These are phyloP conservation scores for Chlorella sp. DNA, from an alignment of 139 green algal genomes.

Conservation along the genomic window DNA sequence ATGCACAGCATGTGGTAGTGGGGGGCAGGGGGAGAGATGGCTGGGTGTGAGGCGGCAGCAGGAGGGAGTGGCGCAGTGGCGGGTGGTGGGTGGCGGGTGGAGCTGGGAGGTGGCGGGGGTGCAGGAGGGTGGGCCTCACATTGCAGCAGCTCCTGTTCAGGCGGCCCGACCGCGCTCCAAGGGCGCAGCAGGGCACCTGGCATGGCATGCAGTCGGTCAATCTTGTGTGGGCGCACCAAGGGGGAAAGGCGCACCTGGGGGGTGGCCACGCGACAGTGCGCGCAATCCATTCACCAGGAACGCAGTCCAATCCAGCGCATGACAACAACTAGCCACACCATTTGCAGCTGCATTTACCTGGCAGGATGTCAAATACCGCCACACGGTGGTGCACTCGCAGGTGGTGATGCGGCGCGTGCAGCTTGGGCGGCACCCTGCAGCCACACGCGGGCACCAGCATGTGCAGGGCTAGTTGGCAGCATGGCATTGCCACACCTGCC, in stretches of 20 bases:
- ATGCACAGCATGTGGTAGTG: too few relatives aligned
- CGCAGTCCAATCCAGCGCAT: too few relatives aligned
- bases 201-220: neutral
- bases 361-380: slow-evolving; percentile 50
- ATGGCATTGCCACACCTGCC: too few relatives aligned
- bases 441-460: neutral
- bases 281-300: too few relatives aligned
- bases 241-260: too few relatives aligned
- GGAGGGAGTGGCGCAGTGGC: too few relatives aligned
- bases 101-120: neutral
- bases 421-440: slow-evolving; percentile 14
- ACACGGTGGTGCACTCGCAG: slow-evolving; percentile 47
- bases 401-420: slow-evolving; percentile 37
- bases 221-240: too few relatives aligned
- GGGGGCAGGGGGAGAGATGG: too few relatives aligned
- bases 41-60: neutral
- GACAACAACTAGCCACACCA: too few relatives aligned
- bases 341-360: slow-evolving; percentile 7
- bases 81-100: neutral
- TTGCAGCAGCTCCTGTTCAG: neutral
- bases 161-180: neutral
- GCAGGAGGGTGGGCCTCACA: neutral
- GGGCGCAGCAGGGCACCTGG: slow-evolving; percentile 14
- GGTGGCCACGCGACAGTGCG: too few relatives aligned
- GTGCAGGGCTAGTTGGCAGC: too few relatives aligned